Conservation (phyloP, 768 basidiomycete species). For the Pleurotus tuoliensis region DNA sequence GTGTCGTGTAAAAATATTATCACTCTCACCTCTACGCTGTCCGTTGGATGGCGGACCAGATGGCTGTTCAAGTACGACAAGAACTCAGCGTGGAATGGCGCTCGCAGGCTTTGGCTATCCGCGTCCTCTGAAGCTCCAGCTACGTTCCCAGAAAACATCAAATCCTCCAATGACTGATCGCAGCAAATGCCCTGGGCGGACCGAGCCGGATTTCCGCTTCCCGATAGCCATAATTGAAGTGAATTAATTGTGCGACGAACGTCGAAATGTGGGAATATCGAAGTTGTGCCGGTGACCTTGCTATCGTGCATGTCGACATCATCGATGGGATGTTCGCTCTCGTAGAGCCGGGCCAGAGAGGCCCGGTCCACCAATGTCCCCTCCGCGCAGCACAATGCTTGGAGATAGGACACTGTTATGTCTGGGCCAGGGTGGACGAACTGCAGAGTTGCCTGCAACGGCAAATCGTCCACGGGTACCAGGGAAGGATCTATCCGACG, state of each 20-base stretch:
- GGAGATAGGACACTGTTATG: constrained; percentile 65
- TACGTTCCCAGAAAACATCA: constrained; percentile 1
- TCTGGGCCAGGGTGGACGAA: constrained; percentile 58
- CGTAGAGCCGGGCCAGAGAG: constrained; percentile 43
- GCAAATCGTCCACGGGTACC: constrained; percentile 70
- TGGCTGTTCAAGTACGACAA: constrained; percentile 55
- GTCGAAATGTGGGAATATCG: constrained; percentile 38
- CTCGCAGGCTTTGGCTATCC: constrained; percentile 9
- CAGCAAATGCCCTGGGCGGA: not conserved
- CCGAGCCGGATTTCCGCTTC: constrained; percentile 4
- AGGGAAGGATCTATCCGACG: constrained; percentile 56
- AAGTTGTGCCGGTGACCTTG: constrained; percentile 14
- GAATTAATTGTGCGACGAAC: constrained; percentile 61
- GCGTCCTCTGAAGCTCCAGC: not conserved
- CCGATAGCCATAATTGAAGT: constrained; percentile 51
- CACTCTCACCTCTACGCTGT: constrained; percentile 38
- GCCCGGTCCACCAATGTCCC: constrained; percentile 43
- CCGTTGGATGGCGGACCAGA: constrained; percentile 32
- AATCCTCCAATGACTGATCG: not conserved
- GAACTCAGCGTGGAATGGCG: constrained; percentile 30
- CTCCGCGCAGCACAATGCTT: constrained; percentile 55
- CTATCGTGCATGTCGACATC: constrained; percentile 31
- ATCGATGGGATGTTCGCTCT: constrained; percentile 22
- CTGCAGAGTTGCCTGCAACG: constrained; percentile 65
- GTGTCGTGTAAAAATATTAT: not conserved